These are phyloP conservation scores for Pseudonectria foliicola DNA, from an alignment of 2,329 filamentous ascomycete species.

Conservation along the genomic window DNA sequence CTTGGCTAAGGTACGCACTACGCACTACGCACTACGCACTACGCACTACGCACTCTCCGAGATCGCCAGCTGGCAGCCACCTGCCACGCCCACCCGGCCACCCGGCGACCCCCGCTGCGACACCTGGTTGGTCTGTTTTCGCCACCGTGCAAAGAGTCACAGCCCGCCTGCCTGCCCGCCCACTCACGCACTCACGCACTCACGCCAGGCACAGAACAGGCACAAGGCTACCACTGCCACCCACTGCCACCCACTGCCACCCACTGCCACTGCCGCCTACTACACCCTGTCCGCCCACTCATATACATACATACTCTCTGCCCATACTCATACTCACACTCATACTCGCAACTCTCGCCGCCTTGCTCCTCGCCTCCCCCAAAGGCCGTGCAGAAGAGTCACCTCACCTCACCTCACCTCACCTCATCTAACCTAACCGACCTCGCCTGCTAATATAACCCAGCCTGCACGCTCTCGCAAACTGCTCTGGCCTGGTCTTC, in stretches of 20 bases:
- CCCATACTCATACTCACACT: neutral
- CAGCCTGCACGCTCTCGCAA: slow-evolving; percentile 2
- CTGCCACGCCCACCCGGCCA: slow-evolving; percentile 23
- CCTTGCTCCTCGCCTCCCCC: slow-evolving; percentile 25
- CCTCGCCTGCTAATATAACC: no score
- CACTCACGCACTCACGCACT: slow-evolving; percentile 11
- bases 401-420: no score
- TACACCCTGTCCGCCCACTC: no score
- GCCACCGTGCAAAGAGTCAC: slow-evolving; percentile 30
- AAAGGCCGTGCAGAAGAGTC: slow-evolving; percentile 29
- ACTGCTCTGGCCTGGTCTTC: slow-evolving; percentile 19
- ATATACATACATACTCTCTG: no score
- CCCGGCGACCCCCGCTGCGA: slow-evolving; percentile 22
- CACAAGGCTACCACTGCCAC: slow-evolving; percentile 8
- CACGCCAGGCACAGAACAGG: slow-evolving; percentile 16
- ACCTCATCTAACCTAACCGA: neutral
- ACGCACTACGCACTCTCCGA: slow-evolving; percentile 32
- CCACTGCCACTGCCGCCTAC: no score
- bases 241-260: neutral
- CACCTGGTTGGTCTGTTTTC: slow-evolving; percentile 27
- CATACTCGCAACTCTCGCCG: slow-evolving; percentile 11
- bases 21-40: no score
- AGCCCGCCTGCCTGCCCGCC: slow-evolving; percentile 22
- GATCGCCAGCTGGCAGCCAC: slow-evolving; percentile 30
- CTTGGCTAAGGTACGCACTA: no score